Evolutionary conservation across 257 asterid genomes (phyloP), one percentile per base, ranked within the genome.

Genomic region (Solanum chiquidenum): DNA sequence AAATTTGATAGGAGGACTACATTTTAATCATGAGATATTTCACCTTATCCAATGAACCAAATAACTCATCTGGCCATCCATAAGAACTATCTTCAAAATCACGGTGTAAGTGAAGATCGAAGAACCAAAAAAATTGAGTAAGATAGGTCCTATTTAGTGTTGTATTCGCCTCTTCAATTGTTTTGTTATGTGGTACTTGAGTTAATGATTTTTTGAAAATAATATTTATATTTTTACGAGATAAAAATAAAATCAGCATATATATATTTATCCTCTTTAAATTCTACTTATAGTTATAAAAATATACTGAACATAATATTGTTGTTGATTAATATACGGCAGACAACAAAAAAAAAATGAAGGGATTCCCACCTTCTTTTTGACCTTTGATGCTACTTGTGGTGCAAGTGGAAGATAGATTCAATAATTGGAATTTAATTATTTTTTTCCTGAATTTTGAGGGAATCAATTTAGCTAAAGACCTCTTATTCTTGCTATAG

Each of bases 311-410:
- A 5, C 1, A 68, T 68, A 11, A 12, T 2, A 13, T 13, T 25
- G 2, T 7, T 13, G 34, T 25, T 25, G n/a, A 18, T 3, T 40
- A 77, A 27, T 38, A 79, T 20, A 44, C 27, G 38, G 40, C 85
- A 14, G 25, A 79, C 40, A 27, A 79, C 40, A 44, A 55, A 74
- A 40, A 76, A 55, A 76, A 44, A 77, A 77, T 42, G 8, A 44
- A 44, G 84, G 44, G 84, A 79, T 44, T 79, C 85, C 38, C 84
- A 79, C 38, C 64, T 25, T 44, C 62, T 42, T 44, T 79, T 79
- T 79, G 3, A n/a, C 14, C 18, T 16, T 55, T 44, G 66, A 79
- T 44, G 85, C 85, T 44, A 27, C 27, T 79, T 44, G 40, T 12
- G 27, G 83, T 75, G 34, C 55, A 75, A 38, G 83, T 75, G 83